These are phyloP conservation scores for Mucor racemosus DNA, from an alignment of 371 early-diverging fungal species.

Conservation along the genomic window DNA sequence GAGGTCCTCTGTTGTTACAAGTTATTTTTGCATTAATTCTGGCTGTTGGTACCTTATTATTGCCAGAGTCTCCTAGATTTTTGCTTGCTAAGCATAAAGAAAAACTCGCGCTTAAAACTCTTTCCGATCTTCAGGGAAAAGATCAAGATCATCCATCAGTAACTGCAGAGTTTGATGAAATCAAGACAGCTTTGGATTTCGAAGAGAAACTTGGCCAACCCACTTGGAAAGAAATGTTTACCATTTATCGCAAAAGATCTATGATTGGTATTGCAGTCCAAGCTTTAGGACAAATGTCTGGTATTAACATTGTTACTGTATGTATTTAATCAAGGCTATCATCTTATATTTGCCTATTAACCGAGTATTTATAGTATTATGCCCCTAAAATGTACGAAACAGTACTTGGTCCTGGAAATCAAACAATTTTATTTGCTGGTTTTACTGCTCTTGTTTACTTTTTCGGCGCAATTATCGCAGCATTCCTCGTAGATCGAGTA, in stretches of 20 bases:
- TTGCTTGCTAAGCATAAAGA: constrained; percentile 46
- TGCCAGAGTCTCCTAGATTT: constrained; percentile 63
- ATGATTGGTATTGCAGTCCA: constrained; percentile 73
- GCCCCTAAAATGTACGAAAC: constrained; percentile 71
- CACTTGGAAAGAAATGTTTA: constrained; percentile 75
- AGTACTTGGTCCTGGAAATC: constrained; percentile 42
- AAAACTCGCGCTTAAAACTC: constrained; percentile 61
- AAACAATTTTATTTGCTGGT: constrained; percentile 42
- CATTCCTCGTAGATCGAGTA: constrained; percentile 37
- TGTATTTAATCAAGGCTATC: neutral
- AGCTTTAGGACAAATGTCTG: constrained; percentile 63
- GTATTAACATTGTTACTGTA: constrained; percentile 73
- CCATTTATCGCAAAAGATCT: constrained; percentile 54
- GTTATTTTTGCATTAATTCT: constrained; percentile 51
- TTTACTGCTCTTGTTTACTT: constrained; percentile 49
- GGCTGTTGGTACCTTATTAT: constrained; percentile 40
- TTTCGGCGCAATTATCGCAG: constrained; percentile 36
- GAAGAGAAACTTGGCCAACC: constrained; percentile 73
- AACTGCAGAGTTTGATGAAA: constrained; percentile 72
- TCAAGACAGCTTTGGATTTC: constrained; percentile 64
- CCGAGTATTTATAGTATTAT: constrained; percentile 50
- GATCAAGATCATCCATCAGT: constrained; percentile 59
- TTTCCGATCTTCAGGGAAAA: constrained; percentile 74
- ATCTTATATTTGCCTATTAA: no score
- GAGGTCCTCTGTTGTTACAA: constrained; percentile 52